Percentiles rank a stretch among this genome's conserved stretches.
Evolutionary conservation across 2,329 filamentous ascomycete species (phyloP).

Genomic region (Fusarium brevicatenulatum): DNA sequence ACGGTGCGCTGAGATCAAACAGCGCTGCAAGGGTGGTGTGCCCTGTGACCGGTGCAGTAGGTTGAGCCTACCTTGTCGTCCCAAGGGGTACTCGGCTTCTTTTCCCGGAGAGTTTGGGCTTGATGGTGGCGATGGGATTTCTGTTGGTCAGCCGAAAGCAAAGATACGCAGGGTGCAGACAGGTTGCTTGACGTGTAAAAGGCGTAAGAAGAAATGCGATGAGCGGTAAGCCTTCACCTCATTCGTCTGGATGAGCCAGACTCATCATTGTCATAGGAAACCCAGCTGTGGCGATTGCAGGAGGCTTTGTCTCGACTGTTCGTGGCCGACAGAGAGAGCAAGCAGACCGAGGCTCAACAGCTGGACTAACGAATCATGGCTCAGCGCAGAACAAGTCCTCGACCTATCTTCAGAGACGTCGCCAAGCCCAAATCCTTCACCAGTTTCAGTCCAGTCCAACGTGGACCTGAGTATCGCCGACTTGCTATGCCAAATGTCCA

Average conservation of each 20-base stretch:
- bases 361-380: constrained; percentile 6
- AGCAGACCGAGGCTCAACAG: not conserved
- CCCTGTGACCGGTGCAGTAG: not conserved
- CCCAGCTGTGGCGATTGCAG: constrained; percentile 4
- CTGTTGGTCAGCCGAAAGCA: not conserved
- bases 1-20: constrained; percentile 8
- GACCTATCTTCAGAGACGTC: not conserved
- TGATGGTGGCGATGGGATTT: not conserved
- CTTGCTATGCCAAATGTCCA: constrained; percentile 2
- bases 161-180: constrained; percentile 5
- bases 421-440: not conserved
- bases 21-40: not conserved
- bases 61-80: constrained; percentile 3
- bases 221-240: not conserved
- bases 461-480: constrained; percentile 2
- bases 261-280: not conserved
- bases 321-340: not conserved
- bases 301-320: not conserved
- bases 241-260: no score
- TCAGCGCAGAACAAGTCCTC: constrained; percentile 1
- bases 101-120: not conserved
- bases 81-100: not conserved
- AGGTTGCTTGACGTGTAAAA: constrained; percentile 2
- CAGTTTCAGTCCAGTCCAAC: not conserved
- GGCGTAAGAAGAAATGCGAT: constrained; percentile 11